Percentiles rank a stretch among this genome's conserved stretches.
These are phyloP conservation scores for Trapa incisa DNA, from an alignment of 345 rosid genomes.

Conservation along the genomic window DNA sequence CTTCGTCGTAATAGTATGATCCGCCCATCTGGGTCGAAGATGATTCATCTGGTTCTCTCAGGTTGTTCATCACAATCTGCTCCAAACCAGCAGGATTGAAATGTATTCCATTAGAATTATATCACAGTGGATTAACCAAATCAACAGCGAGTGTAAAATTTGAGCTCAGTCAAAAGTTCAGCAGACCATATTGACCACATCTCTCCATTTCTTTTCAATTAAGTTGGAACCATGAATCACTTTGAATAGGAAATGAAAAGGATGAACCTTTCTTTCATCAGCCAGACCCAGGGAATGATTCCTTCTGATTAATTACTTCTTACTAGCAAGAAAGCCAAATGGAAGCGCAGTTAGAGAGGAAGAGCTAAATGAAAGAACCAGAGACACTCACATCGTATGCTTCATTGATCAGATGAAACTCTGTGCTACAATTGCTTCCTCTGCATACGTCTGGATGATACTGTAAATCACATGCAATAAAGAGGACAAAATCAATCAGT, in stretches of 20 bases:
- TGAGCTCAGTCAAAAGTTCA: too few relatives aligned
- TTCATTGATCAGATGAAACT: slow-evolving; percentile 68
- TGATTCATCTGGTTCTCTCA: slow-evolving; percentile 26
- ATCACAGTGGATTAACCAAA: too few relatives aligned
- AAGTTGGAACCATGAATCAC: background rate
- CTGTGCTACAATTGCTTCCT: slow-evolving; percentile 66
- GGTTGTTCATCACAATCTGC: slow-evolving; percentile 57
- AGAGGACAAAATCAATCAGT: slow-evolving; percentile 5
- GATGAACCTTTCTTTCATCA: background rate
- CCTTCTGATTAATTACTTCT: background rate
- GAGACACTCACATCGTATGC: slow-evolving; percentile 69
- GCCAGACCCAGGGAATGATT: background rate
- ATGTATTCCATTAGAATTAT: background rate
- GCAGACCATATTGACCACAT: background rate
- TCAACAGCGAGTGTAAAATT: background rate
- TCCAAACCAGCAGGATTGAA: background rate
- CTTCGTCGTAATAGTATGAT: slow-evolving; percentile 28
- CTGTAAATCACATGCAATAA: slow-evolving; percentile 21
- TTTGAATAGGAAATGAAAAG: background rate
- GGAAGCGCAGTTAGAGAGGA: background rate
- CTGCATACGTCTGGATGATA: slow-evolving; percentile 98
- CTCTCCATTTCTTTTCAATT: background rate
- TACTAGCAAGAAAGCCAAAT: background rate
- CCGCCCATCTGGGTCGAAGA: slow-evolving; percentile 12
- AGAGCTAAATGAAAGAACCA: background rate